phyloP scores from a whole-genome alignment of 495 filamentous ascomycete species.

The Aspergillus cristatus region DNA sequence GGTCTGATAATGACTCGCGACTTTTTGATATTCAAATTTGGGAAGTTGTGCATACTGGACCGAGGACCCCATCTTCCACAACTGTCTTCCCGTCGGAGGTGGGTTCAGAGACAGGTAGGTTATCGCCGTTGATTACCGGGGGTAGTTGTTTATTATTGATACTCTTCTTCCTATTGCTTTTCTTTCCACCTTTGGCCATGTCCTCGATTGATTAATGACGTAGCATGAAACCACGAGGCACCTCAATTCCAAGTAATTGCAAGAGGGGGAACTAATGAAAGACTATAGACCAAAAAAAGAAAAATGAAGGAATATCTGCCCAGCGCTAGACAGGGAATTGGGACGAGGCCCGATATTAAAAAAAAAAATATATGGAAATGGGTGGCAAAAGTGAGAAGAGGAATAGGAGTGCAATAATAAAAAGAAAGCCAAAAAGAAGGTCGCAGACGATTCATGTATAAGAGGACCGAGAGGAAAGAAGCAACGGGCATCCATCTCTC shows the following conservation, averaged over 20 bases:
- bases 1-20: conserved; percentile 31
- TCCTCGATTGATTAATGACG: conserved; percentile 24
- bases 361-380: conserved; percentile 7
- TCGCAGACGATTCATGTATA: conserved; percentile 17
- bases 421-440: not conserved
- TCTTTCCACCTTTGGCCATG: conserved; percentile 25
- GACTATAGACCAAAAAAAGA: conserved; percentile 23
- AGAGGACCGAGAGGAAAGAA: conserved; percentile 16
- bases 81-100: conserved; percentile 18
- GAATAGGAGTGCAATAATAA: no score
- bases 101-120: conserved; percentile 9
- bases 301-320: conserved; percentile 16
- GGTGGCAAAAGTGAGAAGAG: conserved; percentile 16
- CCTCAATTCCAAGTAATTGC: conserved; percentile 8
- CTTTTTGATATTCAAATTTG: conserved; percentile 29
- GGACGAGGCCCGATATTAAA: conserved; percentile 5
- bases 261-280: conserved; percentile 16
- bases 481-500: conserved; percentile 11
- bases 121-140: conserved; percentile 20
- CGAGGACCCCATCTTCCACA: conserved; percentile 27
- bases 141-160: conserved; percentile 15
- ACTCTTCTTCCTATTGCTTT: conserved; percentile 30
- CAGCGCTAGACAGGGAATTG: conserved; percentile 21
- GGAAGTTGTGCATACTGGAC: conserved; percentile 37
- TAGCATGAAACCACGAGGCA: conserved; percentile 18